Conservation (phyloP, 176 grass and related monocot genomes). For the Guadua angustifolia region DNA sequence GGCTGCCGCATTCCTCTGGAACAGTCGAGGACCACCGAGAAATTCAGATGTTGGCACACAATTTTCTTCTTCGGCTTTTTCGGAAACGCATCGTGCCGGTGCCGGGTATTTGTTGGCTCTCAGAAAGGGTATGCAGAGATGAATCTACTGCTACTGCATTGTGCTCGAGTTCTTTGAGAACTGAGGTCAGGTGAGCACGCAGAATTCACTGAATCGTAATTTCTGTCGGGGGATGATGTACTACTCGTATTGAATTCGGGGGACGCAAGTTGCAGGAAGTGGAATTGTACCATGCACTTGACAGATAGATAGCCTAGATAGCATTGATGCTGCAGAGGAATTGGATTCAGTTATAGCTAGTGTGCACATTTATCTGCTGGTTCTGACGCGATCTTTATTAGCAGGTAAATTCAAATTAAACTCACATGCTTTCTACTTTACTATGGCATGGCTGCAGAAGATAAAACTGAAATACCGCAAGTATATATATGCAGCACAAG, state of each 20-base stretch:
- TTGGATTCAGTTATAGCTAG: slow-evolving; percentile 1
- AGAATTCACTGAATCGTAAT: not conserved
- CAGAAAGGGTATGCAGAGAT: not conserved
- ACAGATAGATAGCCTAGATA: not conserved
- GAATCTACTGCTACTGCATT: not conserved
- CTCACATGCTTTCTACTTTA: not conserved
- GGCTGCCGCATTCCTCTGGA: not conserved
- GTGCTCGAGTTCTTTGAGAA: not conserved
- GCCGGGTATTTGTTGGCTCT: not conserved
- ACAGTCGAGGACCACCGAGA: not conserved
- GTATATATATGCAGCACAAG: too few relatives aligned
- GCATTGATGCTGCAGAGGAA: not conserved
- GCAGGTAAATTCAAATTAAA: not conserved
- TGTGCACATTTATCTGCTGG: not conserved
- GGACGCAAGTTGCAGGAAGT: not conserved
- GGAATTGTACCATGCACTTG: not conserved
- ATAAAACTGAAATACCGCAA: too few relatives aligned
- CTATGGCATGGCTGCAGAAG: not conserved
- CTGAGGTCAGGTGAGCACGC: not conserved
- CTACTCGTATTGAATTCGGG: not conserved
- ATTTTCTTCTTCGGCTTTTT: not conserved
- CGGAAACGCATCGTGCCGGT: not conserved
- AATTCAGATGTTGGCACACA: not conserved
- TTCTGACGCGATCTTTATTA: not conserved
- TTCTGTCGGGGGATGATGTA: not conserved